These are phyloP conservation scores for Verticillium isaacii DNA, from an alignment of 2,329 filamentous ascomycete species.

Conservation along the genomic window DNA sequence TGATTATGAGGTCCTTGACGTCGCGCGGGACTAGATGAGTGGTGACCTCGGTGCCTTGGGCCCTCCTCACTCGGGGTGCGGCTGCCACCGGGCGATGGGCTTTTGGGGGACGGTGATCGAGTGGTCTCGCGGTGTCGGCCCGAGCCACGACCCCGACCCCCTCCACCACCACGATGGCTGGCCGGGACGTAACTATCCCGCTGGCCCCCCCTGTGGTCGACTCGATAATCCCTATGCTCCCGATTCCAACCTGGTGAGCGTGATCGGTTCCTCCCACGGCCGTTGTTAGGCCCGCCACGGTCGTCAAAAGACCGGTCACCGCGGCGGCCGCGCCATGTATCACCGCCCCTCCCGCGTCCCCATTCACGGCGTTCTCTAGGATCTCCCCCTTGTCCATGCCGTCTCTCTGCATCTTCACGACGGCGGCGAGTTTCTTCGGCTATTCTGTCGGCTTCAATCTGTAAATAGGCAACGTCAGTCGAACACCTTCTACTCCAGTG, in stretches of 20 bases:
- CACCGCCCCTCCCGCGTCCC: constrained; percentile 44
- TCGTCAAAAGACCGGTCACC: constrained; percentile 29
- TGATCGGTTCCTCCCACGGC: constrained; percentile 38
- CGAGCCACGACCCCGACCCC: constrained; percentile 30
- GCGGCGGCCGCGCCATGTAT: constrained; percentile 49
- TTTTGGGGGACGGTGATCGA: constrained; percentile 30
- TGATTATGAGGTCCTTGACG: constrained; percentile 25
- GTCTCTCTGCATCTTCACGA: constrained; percentile 65
- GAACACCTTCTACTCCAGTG: too few relatives aligned
- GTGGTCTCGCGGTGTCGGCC: constrained; percentile 30
- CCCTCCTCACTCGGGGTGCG: constrained; percentile 21
- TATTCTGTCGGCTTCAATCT: constrained; percentile 80
- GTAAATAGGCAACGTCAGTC: neutral
- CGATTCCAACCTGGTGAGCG: constrained; percentile 41
- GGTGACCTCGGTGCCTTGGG: constrained; percentile 23
- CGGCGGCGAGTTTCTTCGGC: constrained; percentile 69
- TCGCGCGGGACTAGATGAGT: constrained; percentile 26
- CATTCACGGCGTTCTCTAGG: constrained; percentile 58
- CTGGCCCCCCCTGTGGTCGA: constrained; percentile 28
- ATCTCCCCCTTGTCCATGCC: constrained; percentile 65
- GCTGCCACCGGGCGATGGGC: constrained; percentile 20
- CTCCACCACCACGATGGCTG: constrained; percentile 36
- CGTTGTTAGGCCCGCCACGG: neutral
- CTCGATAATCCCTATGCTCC: constrained; percentile 34
- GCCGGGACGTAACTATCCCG: constrained; percentile 49